phyloP scores from a whole-genome alignment of 2,329 filamentous ascomycete species.

The Fusarium algeriense region DNA sequence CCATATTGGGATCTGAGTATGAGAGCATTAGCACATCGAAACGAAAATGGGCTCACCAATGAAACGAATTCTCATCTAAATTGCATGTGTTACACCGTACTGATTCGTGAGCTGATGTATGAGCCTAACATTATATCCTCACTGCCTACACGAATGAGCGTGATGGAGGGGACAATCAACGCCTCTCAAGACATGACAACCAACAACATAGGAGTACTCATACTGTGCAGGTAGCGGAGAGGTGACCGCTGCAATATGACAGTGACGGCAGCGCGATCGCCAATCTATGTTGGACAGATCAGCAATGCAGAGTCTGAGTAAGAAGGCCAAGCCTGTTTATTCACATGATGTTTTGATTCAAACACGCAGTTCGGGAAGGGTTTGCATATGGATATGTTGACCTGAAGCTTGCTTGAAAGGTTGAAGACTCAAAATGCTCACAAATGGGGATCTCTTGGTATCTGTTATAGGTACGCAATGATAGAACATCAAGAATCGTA shows the following conservation, averaged over 20 bases:
- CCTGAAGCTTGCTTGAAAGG: not conserved
- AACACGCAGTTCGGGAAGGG: not conserved
- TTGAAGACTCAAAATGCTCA: not conserved
- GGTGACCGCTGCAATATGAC: not conserved
- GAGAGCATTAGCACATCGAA: not conserved
- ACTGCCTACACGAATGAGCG: constrained; percentile 12
- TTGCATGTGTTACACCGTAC: constrained; percentile 5
- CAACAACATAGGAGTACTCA: constrained; percentile 3
- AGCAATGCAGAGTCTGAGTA: not conserved
- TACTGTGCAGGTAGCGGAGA: not conserved
- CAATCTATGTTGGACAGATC: not conserved
- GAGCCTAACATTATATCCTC: constrained; percentile 10
- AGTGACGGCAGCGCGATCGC: not conserved
- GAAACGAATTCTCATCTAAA: constrained; percentile 5
- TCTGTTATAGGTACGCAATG: no score
- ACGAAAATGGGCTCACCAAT: not conserved
- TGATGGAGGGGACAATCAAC: constrained; percentile 9
- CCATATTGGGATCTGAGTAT: not conserved
- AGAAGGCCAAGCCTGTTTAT: not conserved
- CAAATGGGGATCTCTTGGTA: not conserved
- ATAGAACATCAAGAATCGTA: not conserved
- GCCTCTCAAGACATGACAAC: not conserved
- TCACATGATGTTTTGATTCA: not conserved
- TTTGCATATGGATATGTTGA: not conserved
- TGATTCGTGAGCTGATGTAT: not conserved